A percentile compares a stretch with the other conserved stretches of the same genome.
Conservation (phyloP, 1,139 yeast species). For the Diutina siamensis region DNA sequence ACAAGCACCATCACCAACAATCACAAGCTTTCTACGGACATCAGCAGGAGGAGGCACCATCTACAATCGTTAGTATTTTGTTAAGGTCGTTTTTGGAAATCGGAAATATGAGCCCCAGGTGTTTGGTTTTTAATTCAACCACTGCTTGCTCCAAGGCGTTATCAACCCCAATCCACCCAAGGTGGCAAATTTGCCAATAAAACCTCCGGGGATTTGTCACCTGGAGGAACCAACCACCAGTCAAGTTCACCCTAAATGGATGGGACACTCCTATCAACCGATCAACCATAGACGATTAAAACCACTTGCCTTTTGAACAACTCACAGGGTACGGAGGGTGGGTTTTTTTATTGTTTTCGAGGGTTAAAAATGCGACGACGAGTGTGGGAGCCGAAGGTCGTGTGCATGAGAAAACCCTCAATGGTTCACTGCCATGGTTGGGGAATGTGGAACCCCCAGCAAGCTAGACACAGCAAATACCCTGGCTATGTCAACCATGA, state of each 20-base stretch:
- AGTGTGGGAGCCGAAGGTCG: slow-evolving; percentile 5
- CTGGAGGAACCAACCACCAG: too few relatives aligned
- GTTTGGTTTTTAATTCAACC: too few relatives aligned
- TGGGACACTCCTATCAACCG: too few relatives aligned
- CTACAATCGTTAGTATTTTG: slow-evolving; percentile 11
- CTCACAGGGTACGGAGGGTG: background rate
- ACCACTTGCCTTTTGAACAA: slow-evolving; percentile 5
- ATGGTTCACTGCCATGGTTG: background rate
- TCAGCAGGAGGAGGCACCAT: slow-evolving; percentile 49
- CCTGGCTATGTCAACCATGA: too few relatives aligned
- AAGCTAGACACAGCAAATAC: too few relatives aligned
- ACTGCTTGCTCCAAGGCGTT: too few relatives aligned
- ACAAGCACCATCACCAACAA: slow-evolving; percentile 84
- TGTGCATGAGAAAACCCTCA: slow-evolving; percentile 4
- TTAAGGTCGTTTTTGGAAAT: too few relatives aligned
- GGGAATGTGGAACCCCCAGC: background rate
- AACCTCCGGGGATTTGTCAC: too few relatives aligned
- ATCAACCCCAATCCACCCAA: background rate
- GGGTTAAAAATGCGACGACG: slow-evolving; percentile 6
- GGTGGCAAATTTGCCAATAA: too few relatives aligned
- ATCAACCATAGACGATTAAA: too few relatives aligned
- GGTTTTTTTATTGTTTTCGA: slow-evolving; percentile 5
- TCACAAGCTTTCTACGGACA: slow-evolving; percentile 69
- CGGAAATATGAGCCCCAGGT: too few relatives aligned
- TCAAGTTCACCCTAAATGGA: too few relatives aligned